Base-by-base conservation (phyloP, 164 flowering plant species). In the Nelumbo lutea region DNA sequence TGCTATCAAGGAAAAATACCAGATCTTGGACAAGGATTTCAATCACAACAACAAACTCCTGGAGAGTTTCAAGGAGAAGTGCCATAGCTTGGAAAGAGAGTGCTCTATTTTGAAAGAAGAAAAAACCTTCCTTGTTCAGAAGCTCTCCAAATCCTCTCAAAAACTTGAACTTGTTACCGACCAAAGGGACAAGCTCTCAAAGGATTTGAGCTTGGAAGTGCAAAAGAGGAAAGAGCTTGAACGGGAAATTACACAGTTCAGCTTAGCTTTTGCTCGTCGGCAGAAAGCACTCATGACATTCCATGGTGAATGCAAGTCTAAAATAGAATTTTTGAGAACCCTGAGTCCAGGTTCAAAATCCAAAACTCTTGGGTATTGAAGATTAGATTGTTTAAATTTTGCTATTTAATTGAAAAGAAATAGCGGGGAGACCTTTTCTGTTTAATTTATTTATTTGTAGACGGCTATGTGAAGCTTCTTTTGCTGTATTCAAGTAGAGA, bases 141-240 rank as follows among this genome's bases (percentile, higher is more conserved):
- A 62, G 63, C 75, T 83, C 56, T 77, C 84, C 2, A 61, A 69
- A 67, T 86, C 94, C 43, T 69, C 80, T 70, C 74, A 82, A 68
- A 80, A 72, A 51, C 80, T 88, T 61, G 75, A 76, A 50, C 7
- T 73, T 59, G 64, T 80, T 45, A 69, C 76, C 14, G 76, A 79
- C 61, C 78, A 90, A 66, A 90, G 83, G 75, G 88, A 86, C 42
- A 83, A 81, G 78, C 72, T 72, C 9, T 66, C 76, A 68, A 84
- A 80, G 70, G 84, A 82, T 63, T 76, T 87, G 70, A 77, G 75
- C 46, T 27, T 59, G 62, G 92, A 88, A 81, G 64, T 73, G 7
- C 79, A 77, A 69, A 83, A 75, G 79, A 85, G 88, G 72, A 84
- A 77, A 75, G 73, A 79, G 66, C 85, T 91, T 6, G 92, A 85